phyloP scores from a whole-genome alignment of 257 asterid genomes.

The Solanum pinnatisectum region DNA sequence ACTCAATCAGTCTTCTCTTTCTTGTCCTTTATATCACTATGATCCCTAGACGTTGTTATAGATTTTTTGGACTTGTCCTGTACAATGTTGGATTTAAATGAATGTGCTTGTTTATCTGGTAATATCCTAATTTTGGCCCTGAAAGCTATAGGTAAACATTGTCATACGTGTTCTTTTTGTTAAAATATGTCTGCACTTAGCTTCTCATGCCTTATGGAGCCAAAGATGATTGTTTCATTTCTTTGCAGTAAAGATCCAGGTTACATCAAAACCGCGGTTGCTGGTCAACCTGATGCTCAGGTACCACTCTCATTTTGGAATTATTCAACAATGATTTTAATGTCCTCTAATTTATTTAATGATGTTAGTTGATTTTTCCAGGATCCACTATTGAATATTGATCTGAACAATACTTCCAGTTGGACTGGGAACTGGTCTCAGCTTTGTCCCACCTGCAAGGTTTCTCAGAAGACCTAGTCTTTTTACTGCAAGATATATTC shows the following conservation, averaged over 20 bases:
- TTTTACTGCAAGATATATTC: constrained; percentile 9
- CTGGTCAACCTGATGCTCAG: constrained; percentile 49
- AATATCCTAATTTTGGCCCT: not conserved
- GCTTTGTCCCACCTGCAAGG: constrained; percentile 99
- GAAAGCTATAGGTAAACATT: not conserved
- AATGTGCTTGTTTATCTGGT: not conserved
- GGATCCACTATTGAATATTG: constrained; percentile 82
- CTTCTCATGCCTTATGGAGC: not conserved
- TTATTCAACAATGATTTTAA: not conserved
- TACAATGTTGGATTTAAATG: not conserved
- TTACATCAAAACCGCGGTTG: constrained; percentile 35
- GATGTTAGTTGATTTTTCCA: constrained; percentile 19
- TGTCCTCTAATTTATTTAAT: not conserved
- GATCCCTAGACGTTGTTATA: not conserved
- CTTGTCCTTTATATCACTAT: not conserved
- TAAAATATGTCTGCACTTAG: not conserved
- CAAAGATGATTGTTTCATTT: constrained; percentile 16
- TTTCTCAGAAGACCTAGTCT: constrained; percentile 13
- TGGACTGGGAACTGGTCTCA: constrained; percentile 98
- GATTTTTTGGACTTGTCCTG: not conserved
- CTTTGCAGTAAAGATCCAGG: constrained; percentile 91
- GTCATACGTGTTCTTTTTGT: not conserved
- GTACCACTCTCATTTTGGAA: constrained; percentile 22
- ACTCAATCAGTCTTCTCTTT: not conserved
- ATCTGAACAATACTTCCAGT: constrained; percentile 42